These are phyloP conservation scores for Cystobasidium sp. DNA, from an alignment of 1,284 basidiomycete species.

Conservation along the genomic window DNA sequence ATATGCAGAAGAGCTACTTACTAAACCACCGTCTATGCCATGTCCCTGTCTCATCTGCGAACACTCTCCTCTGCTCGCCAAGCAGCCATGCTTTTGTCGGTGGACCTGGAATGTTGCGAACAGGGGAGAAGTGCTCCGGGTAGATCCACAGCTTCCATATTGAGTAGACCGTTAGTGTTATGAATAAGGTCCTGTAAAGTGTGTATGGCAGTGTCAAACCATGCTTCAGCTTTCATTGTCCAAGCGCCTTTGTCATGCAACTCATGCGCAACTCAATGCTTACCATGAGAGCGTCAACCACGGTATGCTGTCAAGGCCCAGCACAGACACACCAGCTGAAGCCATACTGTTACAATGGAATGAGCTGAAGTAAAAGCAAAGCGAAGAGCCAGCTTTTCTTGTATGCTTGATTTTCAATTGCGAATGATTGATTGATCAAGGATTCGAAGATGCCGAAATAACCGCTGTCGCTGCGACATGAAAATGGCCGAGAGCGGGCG, in stretches of 20 bases:
- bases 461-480: no score
- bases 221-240: no score
- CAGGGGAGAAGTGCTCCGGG: constrained; percentile 16
- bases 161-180: background rate
- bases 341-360: no score
- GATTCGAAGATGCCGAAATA: no score
- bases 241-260: background rate
- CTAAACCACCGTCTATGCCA: constrained; percentile 16
- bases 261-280: constrained; percentile 2
- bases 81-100: background rate
- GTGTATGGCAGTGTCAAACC: background rate
- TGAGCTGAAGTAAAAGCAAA: no score
- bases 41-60: constrained; percentile 6
- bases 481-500: no score
- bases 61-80: constrained; percentile 3
- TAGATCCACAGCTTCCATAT: constrained; percentile 21
- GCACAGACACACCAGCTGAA: background rate
- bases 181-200: background rate
- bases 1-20: background rate
- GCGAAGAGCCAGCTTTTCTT: no score
- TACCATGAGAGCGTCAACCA: constrained; percentile 1
- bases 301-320: constrained; percentile 1
- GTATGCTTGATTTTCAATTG: no score
- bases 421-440: no score
- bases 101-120: constrained; percentile 21